Evolutionary conservation across 2,329 filamentous ascomycete species (phyloP), one percentile per base, ranked within the genome.

Genomic region (Apiospora aurea): DNA sequence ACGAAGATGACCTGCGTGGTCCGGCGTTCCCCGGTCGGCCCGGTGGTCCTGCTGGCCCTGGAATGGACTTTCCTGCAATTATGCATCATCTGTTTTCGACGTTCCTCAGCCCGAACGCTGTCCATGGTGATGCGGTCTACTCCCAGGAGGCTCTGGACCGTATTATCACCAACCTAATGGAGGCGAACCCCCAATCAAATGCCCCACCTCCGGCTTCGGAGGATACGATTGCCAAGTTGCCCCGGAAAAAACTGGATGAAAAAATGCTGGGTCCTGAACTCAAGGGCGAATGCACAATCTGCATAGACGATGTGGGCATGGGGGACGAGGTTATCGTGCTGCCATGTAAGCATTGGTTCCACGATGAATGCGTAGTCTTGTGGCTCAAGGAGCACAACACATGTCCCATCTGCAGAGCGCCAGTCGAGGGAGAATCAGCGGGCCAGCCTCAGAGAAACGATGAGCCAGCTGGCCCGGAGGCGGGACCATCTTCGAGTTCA

Each of bases 341-440:
- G 69, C 95, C 95, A 0, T 99, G 96, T 83, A 92, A 90, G 72
- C 96, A 99, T 79, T 97, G 94, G 94, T 98, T 97, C 80, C 96
- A 98, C 78, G 91, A 92, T 72, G 85, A 89, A 38, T 98, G 96
- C 77, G 93, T 96, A 46, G 87, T 90, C 34, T 86, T 93, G 69
- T 98, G 96, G 96, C 84, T 98, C 69, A 90, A 89, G 77, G 93
- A 97, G 81, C 95, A 98, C 81, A 95, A 98, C 77, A 97, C 95
- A 0, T 98, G 96, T 77, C 96, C 96, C 1, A 92, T 95, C 70
- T 96, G 93, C 79, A 88, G 93, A 51, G 88, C 88, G 21, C 80
- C 88, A 2, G 87, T 90, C 51, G 87, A 89, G 13, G 66, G 64
- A 51, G 64, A 44, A 16, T 44, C 69, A 11, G n/a, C 38, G 24